Base-by-base conservation (phyloP, 2,329 filamentous ascomycete genomes). In the Annulohypoxylon truncatum region DNA sequence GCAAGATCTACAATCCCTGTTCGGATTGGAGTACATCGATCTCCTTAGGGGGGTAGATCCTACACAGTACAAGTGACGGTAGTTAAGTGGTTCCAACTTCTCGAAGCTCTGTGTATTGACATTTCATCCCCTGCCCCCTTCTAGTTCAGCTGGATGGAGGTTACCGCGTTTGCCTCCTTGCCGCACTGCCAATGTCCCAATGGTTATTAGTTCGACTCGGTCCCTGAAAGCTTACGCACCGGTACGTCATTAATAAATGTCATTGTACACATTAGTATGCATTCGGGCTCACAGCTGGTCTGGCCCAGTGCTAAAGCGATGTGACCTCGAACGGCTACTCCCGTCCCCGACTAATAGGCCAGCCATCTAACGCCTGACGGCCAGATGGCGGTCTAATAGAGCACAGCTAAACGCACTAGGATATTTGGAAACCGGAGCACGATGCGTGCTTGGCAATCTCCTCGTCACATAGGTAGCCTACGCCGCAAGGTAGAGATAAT, bases 1-100 rank as follows among this genome's bases (percentile, higher is more conserved):
- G 42, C 31, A 61, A 69, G 67, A 69, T 69, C 63, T 67, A 44
- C 38, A 50, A 71, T 63, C 68, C 68, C 61, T 71, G 68, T 48
- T 55, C 18, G 22, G 50, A 29, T 69, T 67, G 61, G 66, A 69
- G 68, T 56, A 71, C 54, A 69, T 71, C 64, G 57, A 68, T 69
- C 62, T 68, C 51, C 50, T 6, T 18, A 52, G 29, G 59, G 63
- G 64, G 67, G 48, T 24, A 48, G 64, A 69, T 67, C 67, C 61
- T 58, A 69, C 67, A 69, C 67, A 67, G 64, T 67, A 66, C 38
- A 66, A 40, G 38, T 13, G 51, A 59, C 26, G 55, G 55, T 66
- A 55, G 55, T 56, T 56, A 18, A 38, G 35, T 38, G n/a, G 35
- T n/a, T 54, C 33, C 28, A 50, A 48, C 54, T 63, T 68, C 66